Evolutionary conservation across 345 rosid species (phyloP).

Genomic region (Salix koriyanagi): DNA sequence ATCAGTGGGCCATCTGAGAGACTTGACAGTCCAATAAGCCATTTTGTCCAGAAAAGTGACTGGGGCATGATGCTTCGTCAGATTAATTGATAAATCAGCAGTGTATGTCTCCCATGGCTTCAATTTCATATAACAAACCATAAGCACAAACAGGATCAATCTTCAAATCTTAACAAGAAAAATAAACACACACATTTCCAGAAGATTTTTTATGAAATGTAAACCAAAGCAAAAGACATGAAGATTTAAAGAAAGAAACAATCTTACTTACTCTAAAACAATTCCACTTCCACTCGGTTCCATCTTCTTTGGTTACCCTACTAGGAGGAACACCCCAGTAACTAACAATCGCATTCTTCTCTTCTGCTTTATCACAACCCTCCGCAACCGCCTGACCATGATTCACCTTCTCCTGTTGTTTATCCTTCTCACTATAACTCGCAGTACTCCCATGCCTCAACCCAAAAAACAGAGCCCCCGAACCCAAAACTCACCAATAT

Average conservation of each 20-base stretch:
- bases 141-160: neutral
- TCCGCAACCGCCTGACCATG: neutral
- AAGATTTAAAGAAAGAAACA: neutral
- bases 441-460: neutral
- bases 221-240: neutral
- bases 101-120: slow-evolving; percentile 76
- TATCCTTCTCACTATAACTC: neutral
- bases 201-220: neutral
- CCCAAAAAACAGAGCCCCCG: neutral
- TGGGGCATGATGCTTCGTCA: slow-evolving; percentile 67
- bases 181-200: neutral
- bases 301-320: slow-evolving; percentile 51
- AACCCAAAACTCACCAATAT: neutral
- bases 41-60: slow-evolving; percentile 54
- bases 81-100: slow-evolving; percentile 57
- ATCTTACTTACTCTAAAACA: slow-evolving; percentile 60
- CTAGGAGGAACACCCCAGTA: slow-evolving; percentile 75
- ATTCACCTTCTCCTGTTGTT: neutral
- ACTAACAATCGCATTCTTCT: slow-evolving; percentile 17
- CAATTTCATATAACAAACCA: slow-evolving; percentile 7
- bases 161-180: neutral
- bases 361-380: neutral
- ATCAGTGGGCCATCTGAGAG: slow-evolving; percentile 70
- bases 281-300: slow-evolving; percentile 81
- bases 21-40: slow-evolving; percentile 62